Percentiles rank a stretch among this genome's conserved stretches.
phyloP scores from a whole-genome alignment of 768 basidiomycete species.

The Rhodosporidiobolus sp. region DNA sequence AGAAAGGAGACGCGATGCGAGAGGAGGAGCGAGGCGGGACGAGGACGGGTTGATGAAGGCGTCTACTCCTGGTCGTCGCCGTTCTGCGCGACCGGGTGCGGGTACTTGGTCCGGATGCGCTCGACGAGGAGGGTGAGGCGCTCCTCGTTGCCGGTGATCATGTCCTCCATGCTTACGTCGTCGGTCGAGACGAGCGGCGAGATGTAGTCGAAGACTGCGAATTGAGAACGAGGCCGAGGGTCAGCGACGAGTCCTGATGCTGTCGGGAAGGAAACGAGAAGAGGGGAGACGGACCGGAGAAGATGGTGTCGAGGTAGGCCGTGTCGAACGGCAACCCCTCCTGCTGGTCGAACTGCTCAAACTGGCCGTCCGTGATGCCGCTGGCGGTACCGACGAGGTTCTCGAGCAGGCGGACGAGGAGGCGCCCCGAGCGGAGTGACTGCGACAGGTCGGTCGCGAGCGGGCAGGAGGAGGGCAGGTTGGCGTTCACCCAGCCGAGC shows the following conservation, averaged over 20 bases:
- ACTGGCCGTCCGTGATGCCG: constrained; percentile 34
- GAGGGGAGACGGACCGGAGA: constrained; percentile 21
- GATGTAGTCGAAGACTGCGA: constrained; percentile 69
- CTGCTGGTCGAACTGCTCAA: constrained; percentile 33
- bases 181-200: constrained; percentile 75
- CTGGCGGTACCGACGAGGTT: constrained; percentile 44
- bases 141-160: constrained; percentile 73
- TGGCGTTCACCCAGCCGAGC: constrained; percentile 83
- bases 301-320: constrained; percentile 30
- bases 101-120: constrained; percentile 39
- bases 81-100: neutral
- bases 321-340: constrained; percentile 23
- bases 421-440: constrained; percentile 61
- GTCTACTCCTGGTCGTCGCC: neutral
- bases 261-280: constrained; percentile 58
- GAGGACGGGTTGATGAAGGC: too few species aligned
- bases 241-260: too few species aligned
- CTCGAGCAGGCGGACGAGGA: constrained; percentile 80
- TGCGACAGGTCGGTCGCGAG: constrained; percentile 53
- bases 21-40: too few species aligned
- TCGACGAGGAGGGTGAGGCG: constrained; percentile 76
- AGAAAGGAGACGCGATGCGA: too few species aligned
- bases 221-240: constrained; percentile 47
- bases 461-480: constrained; percentile 62
- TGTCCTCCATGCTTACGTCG: constrained; percentile 87